Evolutionary conservation across 129 eudicot genomes (phyloP).

Genomic region (Flaveria linearis): DNA sequence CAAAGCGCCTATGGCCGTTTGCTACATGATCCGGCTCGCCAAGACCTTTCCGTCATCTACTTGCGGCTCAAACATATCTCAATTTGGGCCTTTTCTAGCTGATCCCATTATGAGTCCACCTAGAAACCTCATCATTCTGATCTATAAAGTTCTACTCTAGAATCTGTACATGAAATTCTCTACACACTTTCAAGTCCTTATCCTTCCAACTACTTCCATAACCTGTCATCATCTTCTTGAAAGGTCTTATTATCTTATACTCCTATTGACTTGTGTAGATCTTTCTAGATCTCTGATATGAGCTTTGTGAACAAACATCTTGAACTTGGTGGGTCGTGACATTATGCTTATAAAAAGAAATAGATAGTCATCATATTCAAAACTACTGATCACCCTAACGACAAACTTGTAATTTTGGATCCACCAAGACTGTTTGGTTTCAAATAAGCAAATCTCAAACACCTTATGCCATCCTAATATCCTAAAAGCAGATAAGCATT

Average conservation of each 20-base stretch:
- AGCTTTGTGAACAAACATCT: neutral
- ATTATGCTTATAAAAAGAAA: neutral
- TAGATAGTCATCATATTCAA: neutral
- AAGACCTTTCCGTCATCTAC: too few species aligned
- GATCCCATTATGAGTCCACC: too few species aligned
- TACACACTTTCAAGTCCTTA: neutral
- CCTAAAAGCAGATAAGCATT: neutral
- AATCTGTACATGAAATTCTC: neutral
- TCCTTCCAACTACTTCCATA: neutral
- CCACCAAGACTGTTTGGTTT: neutral
- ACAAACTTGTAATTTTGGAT: neutral
- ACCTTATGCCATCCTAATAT: neutral
- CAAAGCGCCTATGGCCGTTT: too few species aligned
- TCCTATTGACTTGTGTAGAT: neutral
- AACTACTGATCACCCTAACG: neutral
- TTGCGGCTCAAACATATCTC: too few species aligned
- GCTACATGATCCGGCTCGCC: too few species aligned
- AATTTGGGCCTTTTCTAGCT: too few species aligned
- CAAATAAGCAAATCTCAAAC: neutral
- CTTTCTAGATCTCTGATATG: neutral
- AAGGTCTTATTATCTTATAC: neutral
- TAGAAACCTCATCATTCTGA: neutral
- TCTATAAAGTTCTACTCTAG: neutral
- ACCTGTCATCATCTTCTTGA: neutral
- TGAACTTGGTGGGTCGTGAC: neutral